Percentiles rank a stretch among this genome's conserved stretches.
Evolutionary conservation across 140 eudicot species (phyloP).

Genomic region (Ambrosia hybrid): DNA sequence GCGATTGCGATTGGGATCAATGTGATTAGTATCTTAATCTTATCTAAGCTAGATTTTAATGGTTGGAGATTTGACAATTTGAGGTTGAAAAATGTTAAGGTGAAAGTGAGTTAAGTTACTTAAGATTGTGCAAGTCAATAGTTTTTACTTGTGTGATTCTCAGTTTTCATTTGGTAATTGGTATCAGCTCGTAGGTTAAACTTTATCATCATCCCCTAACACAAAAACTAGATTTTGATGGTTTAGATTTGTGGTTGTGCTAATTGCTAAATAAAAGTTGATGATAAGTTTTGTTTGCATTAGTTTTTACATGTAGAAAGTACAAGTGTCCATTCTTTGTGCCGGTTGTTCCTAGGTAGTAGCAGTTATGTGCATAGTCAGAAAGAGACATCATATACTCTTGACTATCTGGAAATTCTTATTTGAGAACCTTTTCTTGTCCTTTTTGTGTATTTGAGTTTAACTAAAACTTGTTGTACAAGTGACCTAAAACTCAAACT

Average conservation of each 20-base stretch:
- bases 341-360: constrained; percentile 2
- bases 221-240: constrained; percentile 8
- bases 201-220: constrained; percentile 10
- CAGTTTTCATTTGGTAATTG: not conserved
- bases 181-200: not conserved
- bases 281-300: constrained; percentile 8
- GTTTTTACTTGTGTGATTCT: not conserved
- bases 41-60: constrained; percentile 1
- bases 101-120: not conserved
- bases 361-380: constrained; percentile 5
- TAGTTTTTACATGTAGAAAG: constrained; percentile 8
- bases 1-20: not conserved
- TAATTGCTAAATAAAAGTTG: not conserved
- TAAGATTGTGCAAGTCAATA: constrained; percentile 3
- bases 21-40: not conserved
- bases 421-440: too few species aligned
- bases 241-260: not conserved
- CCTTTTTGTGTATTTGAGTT: too few species aligned
- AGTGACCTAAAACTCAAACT: constrained; percentile 7
- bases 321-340: constrained; percentile 7
- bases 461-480: not conserved
- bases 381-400: constrained; percentile 17
- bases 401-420: not conserved
- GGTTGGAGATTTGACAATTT: constrained; percentile 14
- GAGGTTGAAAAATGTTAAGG: not conserved